These are phyloP conservation scores for Pleurotus pulmonarius DNA, from an alignment of 768 basidiomycete species.

Conservation along the genomic window DNA sequence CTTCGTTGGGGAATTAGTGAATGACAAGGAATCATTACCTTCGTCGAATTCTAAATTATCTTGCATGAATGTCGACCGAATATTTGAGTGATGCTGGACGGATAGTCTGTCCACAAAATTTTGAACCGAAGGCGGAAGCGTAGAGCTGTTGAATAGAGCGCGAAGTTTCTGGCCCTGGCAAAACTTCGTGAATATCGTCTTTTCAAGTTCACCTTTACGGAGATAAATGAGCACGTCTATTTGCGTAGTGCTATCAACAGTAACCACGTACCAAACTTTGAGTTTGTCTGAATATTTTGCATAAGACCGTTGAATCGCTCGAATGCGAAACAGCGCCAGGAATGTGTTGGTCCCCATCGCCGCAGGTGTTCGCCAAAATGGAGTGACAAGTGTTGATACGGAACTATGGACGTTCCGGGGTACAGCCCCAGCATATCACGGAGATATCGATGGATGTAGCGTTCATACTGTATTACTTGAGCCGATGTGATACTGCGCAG, in stretches of 20 bases:
- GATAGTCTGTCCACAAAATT: slow-evolving; percentile 5
- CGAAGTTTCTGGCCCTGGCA: slow-evolving; percentile 19
- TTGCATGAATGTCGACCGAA: slow-evolving; percentile 13
- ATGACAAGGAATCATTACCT: not conserved
- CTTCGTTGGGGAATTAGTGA: not conserved
- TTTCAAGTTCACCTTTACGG: slow-evolving; percentile 22
- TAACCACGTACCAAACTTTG: slow-evolving; percentile 24
- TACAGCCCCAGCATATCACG: slow-evolving; percentile 23
- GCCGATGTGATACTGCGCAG: slow-evolving; percentile 17
- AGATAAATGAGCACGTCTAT: not conserved
- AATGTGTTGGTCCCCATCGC: slow-evolving; percentile 30
- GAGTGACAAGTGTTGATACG: slow-evolving; percentile 37
- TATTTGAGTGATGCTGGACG: slow-evolving; percentile 8
- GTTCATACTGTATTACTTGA: slow-evolving; percentile 19
- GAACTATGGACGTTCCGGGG: slow-evolving; percentile 19
- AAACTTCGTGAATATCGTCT: slow-evolving; percentile 20
- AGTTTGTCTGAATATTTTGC: slow-evolving; percentile 25
- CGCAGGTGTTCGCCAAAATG: slow-evolving; percentile 28
- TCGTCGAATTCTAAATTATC: slow-evolving; percentile 13
- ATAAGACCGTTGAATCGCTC: slow-evolving; percentile 26
- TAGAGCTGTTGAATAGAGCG: slow-evolving; percentile 7
- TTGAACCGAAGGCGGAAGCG: not conserved
- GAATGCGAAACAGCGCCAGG: slow-evolving; percentile 21
- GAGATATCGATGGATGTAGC: slow-evolving; percentile 29
- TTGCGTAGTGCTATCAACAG: not conserved